phyloP scores from a whole-genome alignment of 331 rosid genomes.

The Pyracantha coccinea region DNA sequence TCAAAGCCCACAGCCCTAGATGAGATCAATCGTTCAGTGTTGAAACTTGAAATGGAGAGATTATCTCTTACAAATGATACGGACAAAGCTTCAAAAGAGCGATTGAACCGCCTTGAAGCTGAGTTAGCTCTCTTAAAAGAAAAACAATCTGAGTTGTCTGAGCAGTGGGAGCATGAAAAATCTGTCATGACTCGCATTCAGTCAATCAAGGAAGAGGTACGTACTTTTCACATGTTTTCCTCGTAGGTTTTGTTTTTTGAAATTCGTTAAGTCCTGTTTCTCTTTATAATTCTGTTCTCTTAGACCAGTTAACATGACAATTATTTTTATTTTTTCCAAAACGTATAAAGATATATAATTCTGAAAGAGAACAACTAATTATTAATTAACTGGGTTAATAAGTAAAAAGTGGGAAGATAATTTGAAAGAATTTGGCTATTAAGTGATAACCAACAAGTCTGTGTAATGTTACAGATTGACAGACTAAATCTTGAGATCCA shows the following conservation, averaged over 20 bases:
- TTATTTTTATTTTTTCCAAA: neutral
- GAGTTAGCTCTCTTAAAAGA: constrained; percentile 81
- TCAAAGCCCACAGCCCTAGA: constrained; percentile 93
- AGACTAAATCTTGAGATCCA: constrained; percentile 92
- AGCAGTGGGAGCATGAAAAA: constrained; percentile 97
- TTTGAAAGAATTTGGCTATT: neutral
- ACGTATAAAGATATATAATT: neutral
- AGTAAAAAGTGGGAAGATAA: neutral
- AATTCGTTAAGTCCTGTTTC: neutral
- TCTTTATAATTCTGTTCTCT: neutral
- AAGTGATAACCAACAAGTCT: neutral
- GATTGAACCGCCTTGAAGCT: constrained; percentile 78
- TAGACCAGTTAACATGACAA: neutral
- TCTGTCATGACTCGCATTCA: constrained; percentile 93
- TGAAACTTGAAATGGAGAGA: constrained; percentile 97
- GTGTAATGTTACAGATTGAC: constrained; percentile 55
- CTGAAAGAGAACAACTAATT: neutral
- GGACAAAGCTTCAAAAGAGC: constrained; percentile 81
- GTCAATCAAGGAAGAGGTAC: constrained; percentile 94
- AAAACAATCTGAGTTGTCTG: constrained; percentile 64
- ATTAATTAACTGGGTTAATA: neutral
- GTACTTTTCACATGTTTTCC: neutral
- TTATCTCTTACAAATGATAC: constrained; percentile 87
- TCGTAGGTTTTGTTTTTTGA: neutral
- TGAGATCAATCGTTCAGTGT: constrained; percentile 90